Evolutionary conservation across 192 early-diverging fungal genomes (phyloP), one percentile per base, ranked within the genome.

Genomic region (Coemansia sp.): DNA sequence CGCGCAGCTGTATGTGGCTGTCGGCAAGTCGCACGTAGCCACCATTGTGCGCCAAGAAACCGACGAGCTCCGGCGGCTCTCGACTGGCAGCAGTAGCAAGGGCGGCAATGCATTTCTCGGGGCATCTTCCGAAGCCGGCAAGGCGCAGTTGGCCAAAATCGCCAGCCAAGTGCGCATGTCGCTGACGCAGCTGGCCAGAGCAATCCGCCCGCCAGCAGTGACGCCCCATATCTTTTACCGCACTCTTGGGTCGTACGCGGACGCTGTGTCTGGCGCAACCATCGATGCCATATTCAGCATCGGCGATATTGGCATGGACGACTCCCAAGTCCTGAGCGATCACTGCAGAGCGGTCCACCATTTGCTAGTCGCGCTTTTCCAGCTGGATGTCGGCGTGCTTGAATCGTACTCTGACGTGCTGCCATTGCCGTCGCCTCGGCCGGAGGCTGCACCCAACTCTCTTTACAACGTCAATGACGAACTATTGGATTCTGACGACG

Each of bases 321-420:
- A 81, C 59, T 81, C 78, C 63, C 66, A 75, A 43, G 66, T 52
- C 16, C 63, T 81, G 21, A 72, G 69, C 43, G 69, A 81, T 21
- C 66, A 81, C 29, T 81, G 78, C 37, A 69, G 73, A 8, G 15
- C 21, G 2, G 12, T 67, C 4, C 33, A 35, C 2, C 29, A 48
- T 2, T 2, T 33, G 23, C 58, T 80, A 15, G 29, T 30, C 4
- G 29, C 13, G 30, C 20, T 66, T 8, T 70, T 70, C 51, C 63
- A 37, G 9, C 57, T 70, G 29, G 71, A 74, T n/a, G 16, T 60
- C 13, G n/a, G 53, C 9, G 21, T 45, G 7, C 30, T 61, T 12
- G 39, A 20, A 25, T 18, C 51, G 3, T 71, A 74, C 18, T 6
- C 40, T 48, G 61, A 29, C 26, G 23, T n/a, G 10, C 10, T 23